These are phyloP conservation scores for Psilocybe subaeruginosa DNA, from an alignment of 768 basidiomycete species.

Conservation along the genomic window DNA sequence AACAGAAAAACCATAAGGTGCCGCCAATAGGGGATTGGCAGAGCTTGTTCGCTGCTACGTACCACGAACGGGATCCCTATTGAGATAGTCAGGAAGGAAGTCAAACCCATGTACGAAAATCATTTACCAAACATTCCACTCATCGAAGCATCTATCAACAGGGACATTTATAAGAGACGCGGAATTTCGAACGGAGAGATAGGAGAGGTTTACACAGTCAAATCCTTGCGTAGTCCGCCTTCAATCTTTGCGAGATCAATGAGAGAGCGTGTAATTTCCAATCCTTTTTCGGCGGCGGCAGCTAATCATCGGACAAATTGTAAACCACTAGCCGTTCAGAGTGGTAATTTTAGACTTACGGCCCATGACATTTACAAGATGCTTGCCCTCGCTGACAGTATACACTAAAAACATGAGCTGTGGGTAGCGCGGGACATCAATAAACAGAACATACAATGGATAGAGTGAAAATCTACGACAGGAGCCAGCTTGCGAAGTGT, in stretches of 20 bases:
- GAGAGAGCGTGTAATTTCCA: constrained; percentile 52
- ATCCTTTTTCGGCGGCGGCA: constrained; percentile 53
- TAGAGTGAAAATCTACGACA: constrained; percentile 54
- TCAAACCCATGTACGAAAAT: not conserved
- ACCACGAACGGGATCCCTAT: constrained; percentile 48
- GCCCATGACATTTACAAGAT: constrained; percentile 57
- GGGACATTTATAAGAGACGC: not conserved
- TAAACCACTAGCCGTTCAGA: not conserved
- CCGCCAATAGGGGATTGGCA: too few relatives aligned
- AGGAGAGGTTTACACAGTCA: constrained; percentile 35
- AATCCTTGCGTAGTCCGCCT: constrained; percentile 33
- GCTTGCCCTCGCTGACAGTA: constrained; percentile 43
- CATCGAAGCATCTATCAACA: constrained; percentile 47
- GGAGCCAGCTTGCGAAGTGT: constrained; percentile 42
- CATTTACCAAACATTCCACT: constrained; percentile 57
- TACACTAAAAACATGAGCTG: constrained; percentile 33
- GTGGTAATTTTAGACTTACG: constrained; percentile 30
- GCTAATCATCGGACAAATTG: constrained; percentile 23
- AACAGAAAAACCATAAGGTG: not conserved
- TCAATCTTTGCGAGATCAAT: constrained; percentile 56
- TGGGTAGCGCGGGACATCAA: not conserved
- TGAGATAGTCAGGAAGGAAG: constrained; percentile 2
- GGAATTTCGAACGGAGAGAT: not conserved
- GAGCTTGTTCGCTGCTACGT: not conserved
- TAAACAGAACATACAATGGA: constrained; percentile 34